phyloP scores from a whole-genome alignment of 2,329 filamentous ascomycete species.

The Talaromyces verruculosus region DNA sequence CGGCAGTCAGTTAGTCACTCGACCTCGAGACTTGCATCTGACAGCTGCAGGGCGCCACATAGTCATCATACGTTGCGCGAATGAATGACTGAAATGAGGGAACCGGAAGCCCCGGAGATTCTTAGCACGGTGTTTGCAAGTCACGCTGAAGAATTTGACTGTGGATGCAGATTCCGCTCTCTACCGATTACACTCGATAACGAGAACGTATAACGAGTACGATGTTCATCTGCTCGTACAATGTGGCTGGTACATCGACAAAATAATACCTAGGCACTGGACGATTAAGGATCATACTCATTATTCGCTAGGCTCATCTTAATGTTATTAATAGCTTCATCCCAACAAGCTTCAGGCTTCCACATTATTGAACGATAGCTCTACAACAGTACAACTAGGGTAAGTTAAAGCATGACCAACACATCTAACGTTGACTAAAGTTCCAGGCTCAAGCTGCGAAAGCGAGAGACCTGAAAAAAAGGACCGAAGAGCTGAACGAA shows the following conservation, averaged over 20 bases:
- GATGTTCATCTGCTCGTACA: background rate
- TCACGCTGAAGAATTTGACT: constrained; percentile 5
- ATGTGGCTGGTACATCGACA: background rate
- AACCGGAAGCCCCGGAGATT: constrained; percentile 1
- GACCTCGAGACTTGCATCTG: background rate
- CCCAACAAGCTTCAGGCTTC: background rate
- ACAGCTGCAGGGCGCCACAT: constrained; percentile 1
- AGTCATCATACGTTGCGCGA: constrained; percentile 9
- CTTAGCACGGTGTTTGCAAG: background rate
- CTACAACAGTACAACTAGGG: background rate
- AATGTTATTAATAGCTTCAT: constrained; percentile 7
- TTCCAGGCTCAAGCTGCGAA: background rate
- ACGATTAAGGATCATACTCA: background rate
- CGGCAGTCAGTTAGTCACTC: background rate
- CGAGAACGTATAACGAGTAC: background rate
- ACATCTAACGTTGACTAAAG: background rate
- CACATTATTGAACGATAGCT: background rate
- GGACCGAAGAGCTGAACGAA: background rate
- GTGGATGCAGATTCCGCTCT: background rate
- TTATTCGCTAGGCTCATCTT: background rate
- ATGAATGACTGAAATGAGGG: background rate
- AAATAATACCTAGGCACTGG: background rate
- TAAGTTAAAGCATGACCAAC: background rate
- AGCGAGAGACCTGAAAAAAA: background rate
- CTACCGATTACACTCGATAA: background rate